Evolutionary conservation across 176 grass and related monocot genomes (phyloP), one percentile per base, ranked within the genome.

Genomic region (Triticum monococcum): DNA sequence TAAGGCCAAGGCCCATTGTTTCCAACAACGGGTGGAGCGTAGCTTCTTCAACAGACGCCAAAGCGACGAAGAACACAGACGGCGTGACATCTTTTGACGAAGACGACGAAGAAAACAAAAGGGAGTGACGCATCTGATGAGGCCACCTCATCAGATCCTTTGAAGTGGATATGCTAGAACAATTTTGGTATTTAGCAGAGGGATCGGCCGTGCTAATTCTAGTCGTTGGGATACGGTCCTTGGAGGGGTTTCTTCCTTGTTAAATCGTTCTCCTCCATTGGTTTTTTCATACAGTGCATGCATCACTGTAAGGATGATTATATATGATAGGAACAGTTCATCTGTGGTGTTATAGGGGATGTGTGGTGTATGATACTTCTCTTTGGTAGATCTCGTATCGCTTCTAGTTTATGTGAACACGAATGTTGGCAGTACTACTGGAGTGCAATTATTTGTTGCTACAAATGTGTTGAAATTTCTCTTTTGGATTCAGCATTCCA

Each of bases 41-140:
- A 67, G 62, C 85, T 38, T 87, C 91, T 17, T 59, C 85, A 60
- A 85, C 85, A 40, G 94, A 94, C 81, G 64, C 45, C 56, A 97
- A 90, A 87, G 75, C 85, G 80, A 77, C 82, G 38, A 77, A 78
- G 65, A 86, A 23, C 64, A 56, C 90, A 32, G 38, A 79, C 25
- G 74, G 67, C 0, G n/a, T 77, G 32, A 18, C 74, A 57, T 71
- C 83, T 60, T 90, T 86, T 31, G 90, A 96, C 57, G 90, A 70
- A 12, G 92, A 94, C 69, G 76, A 92, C 0, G 97, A 96, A 70
- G 97, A 99, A 96, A 95, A 93, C 77, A 99, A 99, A 86, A 92
- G 87, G 32, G 97, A 99, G 88, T 99, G 86, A 17, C 41, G 30
- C 17, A 40, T 91, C 81, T 38, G 38, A 54, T 14, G 9, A 0